phyloP scores from a whole-genome alignment of 805 yeast genomes.

The Yarrowia phangngaensis region DNA sequence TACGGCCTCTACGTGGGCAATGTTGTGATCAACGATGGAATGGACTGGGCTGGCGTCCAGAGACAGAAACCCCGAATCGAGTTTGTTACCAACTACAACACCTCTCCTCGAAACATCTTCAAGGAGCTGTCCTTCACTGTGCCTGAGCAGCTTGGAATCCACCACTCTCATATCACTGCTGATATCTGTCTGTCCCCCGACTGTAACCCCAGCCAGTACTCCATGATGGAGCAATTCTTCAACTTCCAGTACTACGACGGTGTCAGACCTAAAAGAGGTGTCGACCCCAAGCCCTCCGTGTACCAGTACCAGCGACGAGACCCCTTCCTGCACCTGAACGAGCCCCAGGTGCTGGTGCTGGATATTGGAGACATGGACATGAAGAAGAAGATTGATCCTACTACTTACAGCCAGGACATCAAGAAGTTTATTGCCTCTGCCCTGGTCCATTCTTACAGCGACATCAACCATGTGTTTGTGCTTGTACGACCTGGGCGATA shows the following conservation, averaged over 20 bases:
- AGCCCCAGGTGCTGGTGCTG: slow-evolving; percentile 26
- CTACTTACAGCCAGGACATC: slow-evolving; percentile 2
- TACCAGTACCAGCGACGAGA: slow-evolving; percentile 13
- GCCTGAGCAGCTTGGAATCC: slow-evolving; percentile 12
- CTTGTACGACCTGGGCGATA: slow-evolving; percentile 23
- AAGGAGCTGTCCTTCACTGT: slow-evolving; percentile 12
- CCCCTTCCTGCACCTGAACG: slow-evolving; percentile 1
- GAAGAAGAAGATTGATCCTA: slow-evolving; percentile 8
- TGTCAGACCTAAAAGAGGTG: slow-evolving; percentile 12
- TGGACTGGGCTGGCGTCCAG: slow-evolving; percentile 22
- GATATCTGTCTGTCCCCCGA: slow-evolving; percentile 24
- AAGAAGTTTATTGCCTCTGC: slow-evolving; percentile 20
- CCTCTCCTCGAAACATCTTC: slow-evolving; percentile 1
- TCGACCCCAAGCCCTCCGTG: slow-evolving; percentile 22
- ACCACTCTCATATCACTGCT: slow-evolving; percentile 11
- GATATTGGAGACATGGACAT: slow-evolving; percentile 27
- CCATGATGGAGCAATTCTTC: slow-evolving; percentile 25
- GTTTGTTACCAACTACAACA: slow-evolving; percentile 26
- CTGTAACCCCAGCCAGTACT: slow-evolving; percentile 14
- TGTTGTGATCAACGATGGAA: slow-evolving; percentile 23
- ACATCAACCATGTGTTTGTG: slow-evolving; percentile 22
- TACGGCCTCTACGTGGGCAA: slow-evolving; percentile 23
- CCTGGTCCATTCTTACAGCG: slow-evolving; percentile 10
- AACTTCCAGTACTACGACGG: slow-evolving; percentile 26
- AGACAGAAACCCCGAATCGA: slow-evolving; percentile 22